phyloP scores from a whole-genome alignment of 1,284 basidiomycete genomes.

The Trichosporon coremiiforme region DNA sequence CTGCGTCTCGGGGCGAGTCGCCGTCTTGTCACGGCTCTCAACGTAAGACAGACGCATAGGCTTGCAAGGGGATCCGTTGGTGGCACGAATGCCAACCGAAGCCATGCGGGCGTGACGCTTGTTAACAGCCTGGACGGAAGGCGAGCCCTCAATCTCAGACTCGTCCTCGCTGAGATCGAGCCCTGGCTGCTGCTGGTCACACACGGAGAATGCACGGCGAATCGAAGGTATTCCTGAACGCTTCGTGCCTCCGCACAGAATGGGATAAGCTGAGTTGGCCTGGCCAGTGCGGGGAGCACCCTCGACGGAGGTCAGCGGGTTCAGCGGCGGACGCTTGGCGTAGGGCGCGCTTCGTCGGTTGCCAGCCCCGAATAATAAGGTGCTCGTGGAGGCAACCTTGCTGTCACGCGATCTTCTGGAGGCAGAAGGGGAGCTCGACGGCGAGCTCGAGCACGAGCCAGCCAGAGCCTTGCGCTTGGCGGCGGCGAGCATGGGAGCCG shows the following conservation, averaged over 20 bases:
- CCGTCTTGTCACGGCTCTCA: slow-evolving; percentile 20
- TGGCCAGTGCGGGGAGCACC: slow-evolving; percentile 25
- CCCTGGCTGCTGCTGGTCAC: slow-evolving; percentile 41
- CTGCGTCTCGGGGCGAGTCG: not conserved
- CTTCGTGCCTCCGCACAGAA: slow-evolving; percentile 39
- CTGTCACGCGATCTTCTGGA: slow-evolving; percentile 48
- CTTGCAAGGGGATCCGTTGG: slow-evolving; percentile 50
- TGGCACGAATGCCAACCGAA: slow-evolving; percentile 30
- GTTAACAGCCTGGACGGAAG: slow-evolving; percentile 40
- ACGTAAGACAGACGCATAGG: slow-evolving; percentile 28
- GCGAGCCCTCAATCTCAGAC: slow-evolving; percentile 47
- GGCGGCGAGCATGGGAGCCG: slow-evolving; percentile 35
- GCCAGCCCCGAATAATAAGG: slow-evolving; percentile 43
- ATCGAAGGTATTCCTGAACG: slow-evolving; percentile 36
- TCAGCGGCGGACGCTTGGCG: slow-evolving; percentile 42
- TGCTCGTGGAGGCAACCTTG: slow-evolving; percentile 44
- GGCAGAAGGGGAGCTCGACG: slow-evolving; percentile 48
- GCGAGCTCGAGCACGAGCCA: slow-evolving; percentile 48
- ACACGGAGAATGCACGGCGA: slow-evolving; percentile 55
- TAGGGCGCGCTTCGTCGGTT: slow-evolving; percentile 35
- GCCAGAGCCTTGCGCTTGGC: slow-evolving; percentile 39
- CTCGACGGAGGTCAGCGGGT: slow-evolving; percentile 31
- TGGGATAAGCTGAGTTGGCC: slow-evolving; percentile 49
- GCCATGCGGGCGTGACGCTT: slow-evolving; percentile 38
- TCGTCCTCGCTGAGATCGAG: slow-evolving; percentile 46